A percentile compares a stretch with the other conserved stretches of the same genome.
Conservation (phyloP, 495 filamentous ascomycete species). For the Penicillium dipodomyicola region DNA sequence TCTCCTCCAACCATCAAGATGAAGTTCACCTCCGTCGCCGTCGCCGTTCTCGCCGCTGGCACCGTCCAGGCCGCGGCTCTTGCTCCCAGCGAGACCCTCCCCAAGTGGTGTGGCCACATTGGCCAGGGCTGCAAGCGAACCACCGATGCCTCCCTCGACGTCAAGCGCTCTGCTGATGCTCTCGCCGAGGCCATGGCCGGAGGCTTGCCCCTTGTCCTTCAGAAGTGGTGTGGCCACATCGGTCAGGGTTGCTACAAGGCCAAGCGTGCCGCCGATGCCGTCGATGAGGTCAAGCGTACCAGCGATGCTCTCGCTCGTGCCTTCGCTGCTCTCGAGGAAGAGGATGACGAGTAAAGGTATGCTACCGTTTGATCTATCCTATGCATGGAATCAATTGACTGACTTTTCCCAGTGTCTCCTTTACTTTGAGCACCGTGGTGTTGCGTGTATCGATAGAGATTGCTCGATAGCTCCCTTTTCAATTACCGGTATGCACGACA, state of each 20-base stretch:
- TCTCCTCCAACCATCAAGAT: constrained; percentile 30
- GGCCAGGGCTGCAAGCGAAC: constrained; percentile 40
- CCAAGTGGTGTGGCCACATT: constrained; percentile 37
- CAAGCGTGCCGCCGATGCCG: constrained; percentile 47
- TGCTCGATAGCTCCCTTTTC: background rate
- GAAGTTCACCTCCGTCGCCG: constrained; percentile 45
- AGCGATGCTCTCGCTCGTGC: constrained; percentile 41
- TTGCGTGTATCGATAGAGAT: background rate
- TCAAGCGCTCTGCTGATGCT: constrained; percentile 53
- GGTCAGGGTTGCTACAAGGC: constrained; percentile 46
- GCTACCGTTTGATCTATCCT: background rate
- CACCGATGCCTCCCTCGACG: constrained; percentile 31
- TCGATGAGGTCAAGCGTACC: constrained; percentile 38
- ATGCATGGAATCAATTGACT: background rate
- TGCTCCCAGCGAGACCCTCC: constrained; percentile 4
- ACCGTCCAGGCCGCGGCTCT: constrained; percentile 34
- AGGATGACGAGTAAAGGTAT: constrained; percentile 27
- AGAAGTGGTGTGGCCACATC: constrained; percentile 40
- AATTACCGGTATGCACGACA: background rate
- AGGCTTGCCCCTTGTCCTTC: constrained; percentile 28
- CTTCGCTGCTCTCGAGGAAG: constrained; percentile 38
- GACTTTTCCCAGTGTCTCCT: background rate
- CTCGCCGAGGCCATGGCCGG: constrained; percentile 45
- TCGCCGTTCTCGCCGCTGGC: constrained; percentile 41
- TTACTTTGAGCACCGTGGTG: background rate